A percentile compares a stretch with the other conserved stretches of the same genome.
Conservation (phyloP, 106 monocot genomes). For the Dendrobium chrysotoxum region DNA sequence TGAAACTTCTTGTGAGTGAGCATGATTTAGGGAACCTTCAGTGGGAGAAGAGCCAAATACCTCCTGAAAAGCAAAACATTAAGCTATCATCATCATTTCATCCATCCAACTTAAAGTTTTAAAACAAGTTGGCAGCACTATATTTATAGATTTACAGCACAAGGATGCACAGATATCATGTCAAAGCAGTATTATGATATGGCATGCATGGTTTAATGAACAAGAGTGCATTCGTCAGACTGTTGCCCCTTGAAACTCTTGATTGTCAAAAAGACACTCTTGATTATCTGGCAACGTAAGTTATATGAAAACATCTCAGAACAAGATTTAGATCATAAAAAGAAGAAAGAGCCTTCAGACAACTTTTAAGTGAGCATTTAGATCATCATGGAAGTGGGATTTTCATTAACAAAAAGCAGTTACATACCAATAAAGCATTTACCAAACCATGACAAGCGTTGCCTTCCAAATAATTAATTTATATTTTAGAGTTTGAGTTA, state of each 20-base stretch:
- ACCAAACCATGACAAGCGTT: neutral
- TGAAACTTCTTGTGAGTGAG: slow-evolving; percentile 29
- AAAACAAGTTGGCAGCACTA: no score
- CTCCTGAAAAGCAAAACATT: slow-evolving; percentile 4
- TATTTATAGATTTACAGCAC: no score
- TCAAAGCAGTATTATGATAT: neutral
- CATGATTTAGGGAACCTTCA: slow-evolving; percentile 17
- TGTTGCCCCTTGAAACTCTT: no score
- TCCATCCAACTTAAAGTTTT: neutral
- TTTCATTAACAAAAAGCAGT: neutral
- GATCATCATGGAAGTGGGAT: neutral
- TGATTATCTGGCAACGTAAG: neutral
- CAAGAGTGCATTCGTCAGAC: neutral
- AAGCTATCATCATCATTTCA: neutral
- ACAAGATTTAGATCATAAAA: neutral
- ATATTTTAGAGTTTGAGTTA: neutral
- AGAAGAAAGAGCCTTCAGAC: neutral
- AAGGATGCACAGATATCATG: neutral
- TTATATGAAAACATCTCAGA: neutral
- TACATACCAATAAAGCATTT: neutral
- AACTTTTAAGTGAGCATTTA: neutral
- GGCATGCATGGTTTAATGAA: neutral
- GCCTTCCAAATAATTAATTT: neutral
- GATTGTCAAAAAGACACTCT: no score
- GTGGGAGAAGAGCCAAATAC: slow-evolving; percentile 15